A percentile compares a stretch with the other conserved stretches of the same genome.
phyloP scores from a whole-genome alignment of 164 flowering plant species.

The Kalanchoe fedtschenkoi region DNA sequence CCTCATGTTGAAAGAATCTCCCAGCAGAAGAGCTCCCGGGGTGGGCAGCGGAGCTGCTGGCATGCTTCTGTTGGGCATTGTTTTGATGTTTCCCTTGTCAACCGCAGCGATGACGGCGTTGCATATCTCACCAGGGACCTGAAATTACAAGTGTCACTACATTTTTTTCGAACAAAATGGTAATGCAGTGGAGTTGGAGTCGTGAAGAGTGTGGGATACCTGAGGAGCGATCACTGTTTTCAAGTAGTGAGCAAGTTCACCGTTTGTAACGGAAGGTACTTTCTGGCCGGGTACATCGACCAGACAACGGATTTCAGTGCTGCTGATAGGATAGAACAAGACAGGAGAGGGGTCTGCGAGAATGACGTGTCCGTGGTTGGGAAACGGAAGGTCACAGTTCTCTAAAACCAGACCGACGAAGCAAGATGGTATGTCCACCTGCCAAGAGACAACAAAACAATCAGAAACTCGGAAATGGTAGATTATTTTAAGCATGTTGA shows the following conservation, averaged over 20 bases:
- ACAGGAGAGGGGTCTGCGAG: constrained; percentile 18
- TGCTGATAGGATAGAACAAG: constrained; percentile 19
- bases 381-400: constrained; percentile 15
- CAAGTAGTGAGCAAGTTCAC: constrained; percentile 16
- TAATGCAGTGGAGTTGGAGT: too few species aligned
- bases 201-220: constrained; percentile 6
- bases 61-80: constrained; percentile 25
- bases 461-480: not conserved
- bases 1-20: constrained; percentile 24
- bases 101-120: constrained; percentile 17
- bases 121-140: constrained; percentile 17
- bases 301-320: constrained; percentile 17
- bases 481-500: not conserved
- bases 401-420: constrained; percentile 20
- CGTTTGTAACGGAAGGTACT: constrained; percentile 19
- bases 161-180: not conserved
- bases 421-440: constrained; percentile 18
- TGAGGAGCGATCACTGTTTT: constrained; percentile 21
- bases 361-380: constrained; percentile 21
- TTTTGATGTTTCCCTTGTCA: constrained; percentile 20
- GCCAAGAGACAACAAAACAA: not conserved
- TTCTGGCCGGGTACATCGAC: constrained; percentile 19
- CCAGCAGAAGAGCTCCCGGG: constrained; percentile 21
- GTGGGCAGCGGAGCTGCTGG: constrained; percentile 19
- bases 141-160: not conserved